Conservation (phyloP, 2,329 filamentous ascomycete genomes). For the Scytalidium sp. region DNA sequence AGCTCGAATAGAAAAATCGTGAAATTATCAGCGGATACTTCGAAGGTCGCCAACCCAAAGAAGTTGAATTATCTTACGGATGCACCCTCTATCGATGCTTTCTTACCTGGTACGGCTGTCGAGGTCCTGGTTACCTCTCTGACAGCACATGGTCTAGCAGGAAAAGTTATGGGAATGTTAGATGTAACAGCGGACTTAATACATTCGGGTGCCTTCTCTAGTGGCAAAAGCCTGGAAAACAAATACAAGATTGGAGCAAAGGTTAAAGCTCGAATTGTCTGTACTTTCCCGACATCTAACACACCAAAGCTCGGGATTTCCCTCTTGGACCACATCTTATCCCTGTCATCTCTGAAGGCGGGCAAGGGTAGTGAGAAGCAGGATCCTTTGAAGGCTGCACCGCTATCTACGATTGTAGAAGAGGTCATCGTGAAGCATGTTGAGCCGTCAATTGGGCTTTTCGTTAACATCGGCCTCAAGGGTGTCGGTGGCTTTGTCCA, state of each 20-base stretch:
- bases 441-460: slow-evolving; percentile 76
- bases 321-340: slow-evolving; percentile 77
- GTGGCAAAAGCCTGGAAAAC: slow-evolving; percentile 66
- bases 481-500: slow-evolving; percentile 85
- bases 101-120: slow-evolving; percentile 87
- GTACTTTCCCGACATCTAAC: slow-evolving; percentile 77
- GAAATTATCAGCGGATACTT: slow-evolving; percentile 75
- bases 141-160: slow-evolving; percentile 70
- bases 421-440: slow-evolving; percentile 78
- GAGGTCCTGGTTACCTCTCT: slow-evolving; percentile 81
- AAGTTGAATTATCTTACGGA: slow-evolving; percentile 65
- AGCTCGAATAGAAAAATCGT: slow-evolving; percentile 77
- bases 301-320: slow-evolving; percentile 85
- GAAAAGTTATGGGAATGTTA: slow-evolving; percentile 88
- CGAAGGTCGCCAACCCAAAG: slow-evolving; percentile 64
- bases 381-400: slow-evolving; percentile 56
- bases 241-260: slow-evolving; percentile 83
- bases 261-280: slow-evolving; percentile 82
- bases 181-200: slow-evolving; percentile 89
- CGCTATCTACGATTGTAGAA: slow-evolving; percentile 73
- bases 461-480: slow-evolving; percentile 66
- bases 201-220: slow-evolving; percentile 76
- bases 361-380: slow-evolving; percentile 41
- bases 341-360: slow-evolving; percentile 46
- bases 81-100: slow-evolving; percentile 84